Base-by-base conservation (phyloP, 768 basidiomycete species). In the Pulveroboletus sp. region DNA sequence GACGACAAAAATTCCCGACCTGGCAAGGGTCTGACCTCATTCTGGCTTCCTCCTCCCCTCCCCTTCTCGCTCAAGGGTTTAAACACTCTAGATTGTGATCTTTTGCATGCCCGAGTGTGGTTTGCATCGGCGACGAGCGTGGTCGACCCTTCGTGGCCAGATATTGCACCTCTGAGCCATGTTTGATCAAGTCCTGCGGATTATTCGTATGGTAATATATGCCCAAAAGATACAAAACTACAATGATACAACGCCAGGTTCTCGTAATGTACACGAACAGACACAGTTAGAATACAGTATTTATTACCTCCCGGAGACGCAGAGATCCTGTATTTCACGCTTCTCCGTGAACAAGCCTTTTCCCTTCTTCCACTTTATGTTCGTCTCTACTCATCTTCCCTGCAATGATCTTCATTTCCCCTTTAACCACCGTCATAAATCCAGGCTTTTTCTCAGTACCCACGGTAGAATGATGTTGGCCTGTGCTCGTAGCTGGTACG, bases 341-440 rank as follows among this genome's bases (percentile, higher is more conserved):
- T 23, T 54, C 50, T 13, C 56, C 60, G 6, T 67, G 66, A 14
- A 69, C 21, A 8, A 68, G 47, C 43, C 44, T 55, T 43, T 49
- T 63, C 4, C 69, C 68, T 40, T 60, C 56, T 29, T 62, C 63
- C 5, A 69, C 53, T 34, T 66, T 63, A 8, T 49, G 52, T 2
- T 58, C 61, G 10, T 71, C 60, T 10, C 67, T 46, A 2, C 61
- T 60, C 50, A 69, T 43, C 39, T 60, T 63, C 21, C 68, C 68
- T 16, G 60, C 61, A 6, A 69, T 40, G 20, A 69, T 52, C 48
- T 63, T 69, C 48, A 66, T 69, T 50, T 69, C 68, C 2, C 69
- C 68, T 43, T 61, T 69, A 0, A 69, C 51, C 55, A 63, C 55
- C 11, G 58, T 51, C 43, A 71, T 43, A 33, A 69, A 61, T 19